Evolutionary conservation across 371 early-diverging fungal species (phyloP), one percentile per base, ranked within the genome.

Genomic region (Actinomucor elegans): DNA sequence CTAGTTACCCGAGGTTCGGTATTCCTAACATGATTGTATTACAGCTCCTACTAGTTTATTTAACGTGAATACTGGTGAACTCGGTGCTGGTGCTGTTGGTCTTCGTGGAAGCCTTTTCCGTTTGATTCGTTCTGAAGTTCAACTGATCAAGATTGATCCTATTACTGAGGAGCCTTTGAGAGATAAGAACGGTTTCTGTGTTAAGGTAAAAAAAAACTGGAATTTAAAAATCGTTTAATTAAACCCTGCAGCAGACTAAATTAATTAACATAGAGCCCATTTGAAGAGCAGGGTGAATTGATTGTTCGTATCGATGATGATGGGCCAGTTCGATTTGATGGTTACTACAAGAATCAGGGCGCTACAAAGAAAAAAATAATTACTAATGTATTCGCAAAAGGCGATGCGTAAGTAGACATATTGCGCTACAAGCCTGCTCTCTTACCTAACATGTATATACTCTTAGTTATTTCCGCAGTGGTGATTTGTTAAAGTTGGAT

Each of bases 401-500:
- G 63, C 1, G 70, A 69, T 42, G 37, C 26, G 59, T 65, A 59
- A 34, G 56, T 23, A 4, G 7, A 41, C 2, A 23, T 20, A 33
- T 48, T 35, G 7, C 15, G 15, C 23, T 11, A 46, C 12, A 32
- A 14, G 7, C 8, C 24, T 37, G 14, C 9, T 4, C 14, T n/a
- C 15, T 21, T 21, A 2, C 5, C 20, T 32, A 20, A 34, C 8
- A 34, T 2, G 14, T n/a, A 12, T 23, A 5, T 20, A 14, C 10
- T 65, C 58, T 52, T 48, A 61, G 62, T 4, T 87, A 80, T 66
- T 87, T 83, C 63, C 75, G 86, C 26, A 78, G 83, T 33, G 91
- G 91, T 9, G 91, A 91, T 55, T 63, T 91, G 14, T 54, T 89
- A 12, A 71, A 63, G 23, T 66, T 63, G 27, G 80, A 80, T 51